Evolutionary conservation across 345 rosid species (phyloP), one percentile per base, ranked within the genome.

Genomic region (Gossypium turneri): DNA sequence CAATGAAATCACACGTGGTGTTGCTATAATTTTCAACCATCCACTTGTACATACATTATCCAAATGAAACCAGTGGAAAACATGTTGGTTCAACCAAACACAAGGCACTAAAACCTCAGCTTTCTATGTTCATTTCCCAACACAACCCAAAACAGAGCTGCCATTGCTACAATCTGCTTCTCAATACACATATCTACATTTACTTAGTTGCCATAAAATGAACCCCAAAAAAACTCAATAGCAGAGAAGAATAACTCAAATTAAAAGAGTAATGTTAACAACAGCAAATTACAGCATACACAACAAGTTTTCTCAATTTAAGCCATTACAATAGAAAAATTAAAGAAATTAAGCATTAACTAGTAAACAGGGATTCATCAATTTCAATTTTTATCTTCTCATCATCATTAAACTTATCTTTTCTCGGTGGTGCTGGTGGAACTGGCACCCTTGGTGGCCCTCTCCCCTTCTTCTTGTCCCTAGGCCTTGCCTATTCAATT

Each of bases 381-480:
- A 88, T 81, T 44, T 92, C 90, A 79, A 90, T 90, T 70, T 84
- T 82, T 72, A 84, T 79, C 80, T 80, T 82, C 81, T 86, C 92
- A 34, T 73, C 89, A 55, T 89, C 91, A 47, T 85, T 95, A 77
- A 84, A 84, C 75, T 79, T 79, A 81, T 91, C 94, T 66, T 84
- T 87, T 86, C 79, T 86, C 51, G 90, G 87, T 0, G 95, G 92
- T 45, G 92, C 74, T 10, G 91, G 73, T 65, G 98, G 98, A 4
- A 80, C 87, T 9, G 85, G 78, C 50, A 91, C 84, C 27, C 92
- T 86, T 24, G 94, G 91, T 4, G 94, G 98, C 94, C 98, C 64
- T 79, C 97, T 87, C 53, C 98, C 97, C 75, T 92, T 94, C 76
- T 77, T 90, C 94, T 92, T 94, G 86, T 89, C 63, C 73, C 98